Percentiles rank a stretch among this genome's conserved stretches.
Evolutionary conservation across 345 rosid genomes (phyloP).

Genomic region (Citrus inodora): DNA sequence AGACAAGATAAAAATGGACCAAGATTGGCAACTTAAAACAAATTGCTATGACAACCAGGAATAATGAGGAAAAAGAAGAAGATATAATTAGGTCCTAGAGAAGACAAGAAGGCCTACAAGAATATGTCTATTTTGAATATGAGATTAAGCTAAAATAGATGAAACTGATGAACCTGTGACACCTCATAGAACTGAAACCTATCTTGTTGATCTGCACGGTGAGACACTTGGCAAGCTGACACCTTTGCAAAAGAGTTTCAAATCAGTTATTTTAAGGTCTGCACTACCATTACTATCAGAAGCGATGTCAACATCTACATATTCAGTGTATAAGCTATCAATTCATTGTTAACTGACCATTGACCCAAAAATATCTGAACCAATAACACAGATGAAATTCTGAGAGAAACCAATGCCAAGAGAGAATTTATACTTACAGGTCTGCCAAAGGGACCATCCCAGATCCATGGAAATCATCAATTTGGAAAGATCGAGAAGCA

Average conservation of each 20-base stretch:
- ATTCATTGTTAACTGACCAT: not conserved
- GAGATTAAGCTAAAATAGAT: not conserved
- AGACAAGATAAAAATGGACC: not conserved
- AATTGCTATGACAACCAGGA: not conserved
- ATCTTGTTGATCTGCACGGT: not conserved
- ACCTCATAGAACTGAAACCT: not conserved
- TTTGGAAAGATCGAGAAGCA: slow-evolving; percentile 74
- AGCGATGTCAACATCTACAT: not conserved
- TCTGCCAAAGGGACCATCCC: slow-evolving; percentile 97
- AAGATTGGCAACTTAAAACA: not conserved
- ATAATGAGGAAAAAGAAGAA: not conserved
- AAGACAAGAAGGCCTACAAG: not conserved
- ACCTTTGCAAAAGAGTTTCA: not conserved
- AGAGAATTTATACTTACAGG: slow-evolving; percentile 50
- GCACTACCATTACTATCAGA: not conserved
- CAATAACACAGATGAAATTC: not conserved
- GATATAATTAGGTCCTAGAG: not conserved
- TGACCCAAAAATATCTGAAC: not conserved
- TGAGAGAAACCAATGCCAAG: not conserved
- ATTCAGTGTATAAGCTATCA: not conserved
- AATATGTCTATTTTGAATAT: not conserved
- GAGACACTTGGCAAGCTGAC: not conserved
- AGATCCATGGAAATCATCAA: slow-evolving; percentile 73
- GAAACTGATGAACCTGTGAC: not conserved
- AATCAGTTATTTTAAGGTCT: not conserved